Evolutionary conservation across 1,284 basidiomycete species (phyloP).

Genomic region (Xanthoconium separans): DNA sequence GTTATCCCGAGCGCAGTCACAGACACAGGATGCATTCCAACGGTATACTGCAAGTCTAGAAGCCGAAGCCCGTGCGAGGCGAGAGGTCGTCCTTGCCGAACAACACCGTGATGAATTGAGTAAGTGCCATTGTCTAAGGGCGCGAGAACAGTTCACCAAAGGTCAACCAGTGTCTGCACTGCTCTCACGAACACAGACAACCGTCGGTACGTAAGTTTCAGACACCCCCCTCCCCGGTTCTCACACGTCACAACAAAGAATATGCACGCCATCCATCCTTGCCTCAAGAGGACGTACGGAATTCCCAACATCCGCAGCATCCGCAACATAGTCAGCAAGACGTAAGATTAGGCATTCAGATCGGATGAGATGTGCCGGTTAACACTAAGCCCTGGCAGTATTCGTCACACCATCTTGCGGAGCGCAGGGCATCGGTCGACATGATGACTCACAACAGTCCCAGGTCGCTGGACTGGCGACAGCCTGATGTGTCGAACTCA

Average conservation of each 20-base stretch:
- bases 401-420: constrained; percentile 34
- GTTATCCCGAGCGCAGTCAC: constrained; percentile 58
- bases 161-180: constrained; percentile 47
- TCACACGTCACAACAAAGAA: constrained; percentile 29
- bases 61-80: constrained; percentile 60
- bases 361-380: constrained; percentile 20
- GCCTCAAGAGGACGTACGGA: constrained; percentile 32
- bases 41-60: constrained; percentile 68
- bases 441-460: constrained; percentile 38
- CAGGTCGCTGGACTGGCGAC: constrained; percentile 53
- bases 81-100: constrained; percentile 61
- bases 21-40: constrained; percentile 69
- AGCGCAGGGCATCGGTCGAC: constrained; percentile 33
- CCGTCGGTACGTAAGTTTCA: constrained; percentile 32
- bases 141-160: constrained; percentile 18
- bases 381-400: constrained; percentile 27
- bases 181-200: constrained; percentile 49
- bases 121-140: constrained; percentile 33
- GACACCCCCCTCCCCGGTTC: constrained; percentile 14
- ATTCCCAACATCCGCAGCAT: constrained; percentile 32
- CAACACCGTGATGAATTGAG: constrained; percentile 70
- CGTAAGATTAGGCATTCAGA: constrained; percentile 27
- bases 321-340: constrained; percentile 33
- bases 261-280: constrained; percentile 33
- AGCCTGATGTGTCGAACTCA: constrained; percentile 45